Conservation (phyloP, 73 alveolate genomes). For the Stentor coeruleus region DNA sequence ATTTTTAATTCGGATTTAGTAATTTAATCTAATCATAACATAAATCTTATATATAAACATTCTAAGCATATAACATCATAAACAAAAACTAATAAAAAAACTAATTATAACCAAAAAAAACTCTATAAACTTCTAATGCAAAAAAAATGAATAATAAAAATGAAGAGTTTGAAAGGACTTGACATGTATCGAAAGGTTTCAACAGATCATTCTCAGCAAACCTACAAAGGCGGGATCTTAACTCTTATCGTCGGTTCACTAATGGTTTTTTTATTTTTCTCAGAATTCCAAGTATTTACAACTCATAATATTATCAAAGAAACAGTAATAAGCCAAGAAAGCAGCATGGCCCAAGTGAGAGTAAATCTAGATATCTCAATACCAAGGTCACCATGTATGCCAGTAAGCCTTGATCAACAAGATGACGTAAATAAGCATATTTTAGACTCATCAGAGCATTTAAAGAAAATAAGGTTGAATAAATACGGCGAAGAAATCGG, state of each 20-base stretch:
- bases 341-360: slow-evolving; percentile 28
- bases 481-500: slow-evolving; percentile 51
- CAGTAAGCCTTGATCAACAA: slow-evolving; percentile 58
- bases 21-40: too few relatives aligned
- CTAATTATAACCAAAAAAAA: too few relatives aligned
- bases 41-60: too few relatives aligned
- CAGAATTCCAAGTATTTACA: background rate
- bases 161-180: slow-evolving; percentile 1
- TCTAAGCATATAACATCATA: too few relatives aligned
- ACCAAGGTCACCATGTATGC: slow-evolving; percentile 70
- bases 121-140: too few relatives aligned
- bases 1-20: too few relatives aligned
- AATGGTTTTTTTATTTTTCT: slow-evolving; percentile 12
- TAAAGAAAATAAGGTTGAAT: slow-evolving; percentile 56
- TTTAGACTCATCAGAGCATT: slow-evolving; percentile 66
- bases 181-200: slow-evolving; percentile 24
- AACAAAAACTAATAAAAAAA: too few relatives aligned
- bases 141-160: slow-evolving; percentile 21
- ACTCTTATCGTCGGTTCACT: background rate
- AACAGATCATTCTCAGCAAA: background rate
- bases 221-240: slow-evolving; percentile 20
- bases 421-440: slow-evolving; percentile 77
- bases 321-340: background rate
- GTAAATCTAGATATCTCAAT: slow-evolving; percentile 64
- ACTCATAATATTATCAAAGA: background rate